Conservation (phyloP, 2,329 filamentous ascomycete species). For the Paecilomyces niveus region DNA sequence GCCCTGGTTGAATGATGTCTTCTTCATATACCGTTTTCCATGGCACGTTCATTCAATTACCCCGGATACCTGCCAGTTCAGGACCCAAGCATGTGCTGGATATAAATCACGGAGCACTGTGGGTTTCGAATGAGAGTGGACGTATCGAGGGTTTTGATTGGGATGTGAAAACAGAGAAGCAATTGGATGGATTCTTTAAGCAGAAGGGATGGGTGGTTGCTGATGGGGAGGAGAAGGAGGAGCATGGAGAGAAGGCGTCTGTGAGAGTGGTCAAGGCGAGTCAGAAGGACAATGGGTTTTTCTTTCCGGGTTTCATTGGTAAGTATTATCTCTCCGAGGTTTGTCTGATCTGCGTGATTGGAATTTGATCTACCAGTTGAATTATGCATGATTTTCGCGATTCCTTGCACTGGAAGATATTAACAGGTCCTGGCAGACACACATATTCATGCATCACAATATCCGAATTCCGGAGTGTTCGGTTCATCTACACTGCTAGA, state of each 20-base stretch:
- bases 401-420: not conserved
- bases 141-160: conserved; percentile 29
- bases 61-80: conserved; percentile 37
- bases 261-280: conserved; percentile 31
- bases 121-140: conserved; percentile 26
- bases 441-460: conserved; percentile 91
- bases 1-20: conserved; percentile 1
- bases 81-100: conserved; percentile 45
- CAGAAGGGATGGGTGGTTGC: conserved; percentile 24
- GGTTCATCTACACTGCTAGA: conserved; percentile 87
- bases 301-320: conserved; percentile 44
- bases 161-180: conserved; percentile 17
- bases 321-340: conserved; percentile 5
- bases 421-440: conserved; percentile 59
- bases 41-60: conserved; percentile 56
- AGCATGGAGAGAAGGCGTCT: conserved; percentile 8
- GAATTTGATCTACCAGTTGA: not conserved
- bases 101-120: conserved; percentile 43
- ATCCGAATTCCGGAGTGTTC: conserved; percentile 89
- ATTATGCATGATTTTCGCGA: not conserved
- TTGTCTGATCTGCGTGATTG: not conserved
- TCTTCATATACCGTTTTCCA: conserved; percentile 42
- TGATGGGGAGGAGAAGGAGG: conserved; percentile 10
- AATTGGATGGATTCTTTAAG: conserved; percentile 19
- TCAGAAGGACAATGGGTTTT: conserved; percentile 36